Evolutionary conservation across 257 asterid genomes (phyloP).

Genomic region (Misopates orontium): DNA sequence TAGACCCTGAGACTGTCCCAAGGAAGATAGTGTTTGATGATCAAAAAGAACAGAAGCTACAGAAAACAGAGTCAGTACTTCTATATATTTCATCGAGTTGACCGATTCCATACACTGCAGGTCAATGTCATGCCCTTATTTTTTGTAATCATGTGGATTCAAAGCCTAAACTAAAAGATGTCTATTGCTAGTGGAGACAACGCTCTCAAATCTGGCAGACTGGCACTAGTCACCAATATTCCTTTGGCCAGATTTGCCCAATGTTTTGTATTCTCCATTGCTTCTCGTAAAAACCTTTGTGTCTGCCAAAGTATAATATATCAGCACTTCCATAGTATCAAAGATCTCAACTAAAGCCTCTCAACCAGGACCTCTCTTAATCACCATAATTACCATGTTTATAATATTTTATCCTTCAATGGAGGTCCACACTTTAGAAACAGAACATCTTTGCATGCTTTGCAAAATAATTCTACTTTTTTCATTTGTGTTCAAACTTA

Average conservation of each 20-base stretch:
- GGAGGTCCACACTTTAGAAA: background rate
- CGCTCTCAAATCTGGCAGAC: background rate
- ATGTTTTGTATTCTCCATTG: too few species aligned
- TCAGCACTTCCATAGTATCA: background rate
- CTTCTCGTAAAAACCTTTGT: too few species aligned
- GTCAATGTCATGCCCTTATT: background rate
- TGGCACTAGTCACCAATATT: background rate
- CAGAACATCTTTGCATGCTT: background rate
- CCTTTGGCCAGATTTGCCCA: background rate
- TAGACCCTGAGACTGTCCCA: background rate
- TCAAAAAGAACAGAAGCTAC: background rate
- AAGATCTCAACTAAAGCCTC: background rate
- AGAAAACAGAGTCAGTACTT: background rate
- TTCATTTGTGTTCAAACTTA: background rate
- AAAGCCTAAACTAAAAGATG: background rate
- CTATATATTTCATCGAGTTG: background rate
- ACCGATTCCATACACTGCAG: background rate
- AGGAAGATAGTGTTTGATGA: background rate
- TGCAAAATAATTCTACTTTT: background rate
- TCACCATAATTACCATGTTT: too few species aligned
- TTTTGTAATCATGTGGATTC: background rate
- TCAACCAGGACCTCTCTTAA: too few species aligned
- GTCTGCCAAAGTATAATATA: too few species aligned
- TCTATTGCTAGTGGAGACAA: background rate
- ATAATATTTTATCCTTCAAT: background rate